Base-by-base conservation (phyloP, 805 yeast genomes). In the Saccharomyces jurei region DNA sequence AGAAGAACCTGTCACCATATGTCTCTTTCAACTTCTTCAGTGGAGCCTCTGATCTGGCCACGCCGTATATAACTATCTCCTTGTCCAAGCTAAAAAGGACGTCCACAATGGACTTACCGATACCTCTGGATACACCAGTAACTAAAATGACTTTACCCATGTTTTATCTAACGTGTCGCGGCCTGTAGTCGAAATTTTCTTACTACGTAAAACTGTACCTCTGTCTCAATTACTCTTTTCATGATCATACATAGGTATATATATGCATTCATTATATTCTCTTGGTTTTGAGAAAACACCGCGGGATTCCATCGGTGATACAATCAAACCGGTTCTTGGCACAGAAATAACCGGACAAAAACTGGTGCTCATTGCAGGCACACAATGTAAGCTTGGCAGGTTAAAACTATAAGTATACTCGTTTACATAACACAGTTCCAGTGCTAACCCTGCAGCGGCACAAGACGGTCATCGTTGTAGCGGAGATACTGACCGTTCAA, bases 61-160 rank as follows among this genome's bases (percentile, higher is more conserved):
- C 80, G 44, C 70, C 70, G 25, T 61, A 58, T 0, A 89, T 89
- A 11, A 87, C 78, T 4, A 87, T 80, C 41, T 74, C 73, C 13
- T 65, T 58, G 0, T 72, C 60, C 3, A 70, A 62, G 2, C 63
- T 55, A 2, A 68, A 49, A 1, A 90, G 70, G 21, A 81, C 70
- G 41, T 79, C 77, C 3, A 85, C 89, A 60, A 86, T 82, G 0
- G 90, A 78, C n/a, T 77, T 79, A 2, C 99, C 99, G 63, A 92
- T 85, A 4, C 97, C 84, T 66, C 80, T 77, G 1, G 89, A 83
- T 6, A 82, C 84, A 41, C 89, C 87, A 0, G 87, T 83, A 1
- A 83, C 77, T 13, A 81, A 66, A 13, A 79, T 64, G 10, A 77
- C 75, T 31, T 62, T 65, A 17, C 52, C 49, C 65, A 60, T 62